Base-by-base conservation (phyloP, 108 stramenopile species). In the Stephanodiscus minutulus region DNA sequence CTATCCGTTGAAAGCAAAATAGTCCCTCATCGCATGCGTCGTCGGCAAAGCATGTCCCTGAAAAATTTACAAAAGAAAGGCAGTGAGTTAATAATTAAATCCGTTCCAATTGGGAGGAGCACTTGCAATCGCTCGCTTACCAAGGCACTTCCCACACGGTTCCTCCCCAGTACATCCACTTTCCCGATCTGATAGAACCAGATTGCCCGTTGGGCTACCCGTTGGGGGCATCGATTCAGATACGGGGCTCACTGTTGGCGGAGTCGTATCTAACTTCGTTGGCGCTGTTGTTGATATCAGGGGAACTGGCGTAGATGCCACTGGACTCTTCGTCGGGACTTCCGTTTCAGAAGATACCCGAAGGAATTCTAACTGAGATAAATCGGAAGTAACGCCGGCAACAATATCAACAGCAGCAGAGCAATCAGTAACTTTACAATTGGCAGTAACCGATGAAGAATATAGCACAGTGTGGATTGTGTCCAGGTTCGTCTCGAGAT, bases 371-470 rank as follows among this genome's bases (percentile, higher is more conserved):
- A 54, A 37, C 20, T 66, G 22, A 57, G 50, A 33, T 4, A 73
- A 37, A 13, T 59, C 31, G 18, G 29, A 35, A 25, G 59, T 58
- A 35, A 31, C 57, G 29, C 50, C 46, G 0, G 29, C 29, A 5
- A 74, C 65, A 12, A 36, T 29, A 18, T 66, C 64, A 1, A 65
- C 1, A 21, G 65, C 65, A 37, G 65, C 41, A 50, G 50, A 18
- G 44, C 73, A 74, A 43, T 74, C 73, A 11, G 64, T 44, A 8
- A 24, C 31, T 13, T 21, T 11, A 54, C 73, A 74, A 33, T 60
- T 25, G n/a, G 66, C 73, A 12, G 56, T 60, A 35, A 74, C 73
- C 17, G 65, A 74, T 3, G 73, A 50, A 3, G 73, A 66, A 66
- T 49, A 74, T 8, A 74, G 21, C 6, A 74, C 55, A 18, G 57